phyloP scores from a whole-genome alignment of 495 filamentous ascomycete species.

The Evernia prunastri region DNA sequence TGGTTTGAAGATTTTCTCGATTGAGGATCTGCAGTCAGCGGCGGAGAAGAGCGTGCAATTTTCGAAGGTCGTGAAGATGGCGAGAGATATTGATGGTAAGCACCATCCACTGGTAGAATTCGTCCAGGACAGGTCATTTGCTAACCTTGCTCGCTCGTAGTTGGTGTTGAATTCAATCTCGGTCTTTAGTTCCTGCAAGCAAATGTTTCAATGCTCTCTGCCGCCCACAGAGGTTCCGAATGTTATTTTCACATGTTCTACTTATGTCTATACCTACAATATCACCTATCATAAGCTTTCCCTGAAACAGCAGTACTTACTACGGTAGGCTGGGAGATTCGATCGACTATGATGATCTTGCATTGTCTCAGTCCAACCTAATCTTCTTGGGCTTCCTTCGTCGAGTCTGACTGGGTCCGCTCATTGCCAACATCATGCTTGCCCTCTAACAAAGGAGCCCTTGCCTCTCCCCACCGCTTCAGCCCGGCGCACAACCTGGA shows the following conservation, averaged over 20 bases:
- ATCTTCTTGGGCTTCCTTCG: background rate
- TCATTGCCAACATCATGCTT: background rate
- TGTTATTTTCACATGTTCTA: background rate
- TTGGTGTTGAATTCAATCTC: slow-evolving; percentile 94
- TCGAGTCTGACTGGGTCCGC: background rate
- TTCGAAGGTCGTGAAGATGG: slow-evolving; percentile 98
- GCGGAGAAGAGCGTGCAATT: slow-evolving; percentile 98
- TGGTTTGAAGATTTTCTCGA: slow-evolving; percentile 98
- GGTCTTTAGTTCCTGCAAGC: slow-evolving; percentile 59
- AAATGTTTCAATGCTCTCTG: background rate
- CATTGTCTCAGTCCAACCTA: background rate
- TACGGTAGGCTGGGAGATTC: background rate
- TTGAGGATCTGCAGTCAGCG: slow-evolving; percentile 94
- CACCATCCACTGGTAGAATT: background rate
- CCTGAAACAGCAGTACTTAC: background rate
- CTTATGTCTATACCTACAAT: background rate
- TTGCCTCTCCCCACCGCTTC: slow-evolving; percentile 27
- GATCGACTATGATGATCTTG: background rate
- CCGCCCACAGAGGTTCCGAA: background rate
- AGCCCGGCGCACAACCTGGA: slow-evolving; percentile 31
- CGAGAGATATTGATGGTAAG: slow-evolving; percentile 81
- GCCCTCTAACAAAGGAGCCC: background rate
- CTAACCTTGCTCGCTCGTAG: slow-evolving; percentile 9
- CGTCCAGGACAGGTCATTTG: background rate
- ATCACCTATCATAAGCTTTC: background rate